These are phyloP conservation scores for Apophysomyces variabilis DNA, from an alignment of 371 early-diverging fungal genomes.

Conservation along the genomic window DNA sequence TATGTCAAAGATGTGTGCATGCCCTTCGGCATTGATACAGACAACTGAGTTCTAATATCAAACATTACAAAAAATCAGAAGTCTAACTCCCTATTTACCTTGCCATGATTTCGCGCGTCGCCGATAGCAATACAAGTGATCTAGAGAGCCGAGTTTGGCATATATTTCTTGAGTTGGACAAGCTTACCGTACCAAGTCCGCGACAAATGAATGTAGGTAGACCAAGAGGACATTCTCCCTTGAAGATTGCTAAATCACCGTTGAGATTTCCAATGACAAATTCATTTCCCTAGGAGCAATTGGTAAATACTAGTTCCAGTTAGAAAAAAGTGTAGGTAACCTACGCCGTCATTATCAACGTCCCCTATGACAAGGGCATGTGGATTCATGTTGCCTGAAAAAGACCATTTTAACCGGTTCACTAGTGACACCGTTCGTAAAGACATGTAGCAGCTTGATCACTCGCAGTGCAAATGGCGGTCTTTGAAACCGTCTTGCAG, in stretches of 20 bases:
- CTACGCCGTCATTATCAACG: constrained; percentile 80
- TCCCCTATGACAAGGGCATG: constrained; percentile 83
- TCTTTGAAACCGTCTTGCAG: too few species aligned
- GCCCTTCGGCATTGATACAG: constrained; percentile 70
- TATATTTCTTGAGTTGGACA: background rate
- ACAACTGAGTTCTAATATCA: constrained; percentile 61
- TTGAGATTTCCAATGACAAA: constrained; percentile 83
- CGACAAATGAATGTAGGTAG: constrained; percentile 61
- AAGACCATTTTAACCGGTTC: constrained; percentile 77
- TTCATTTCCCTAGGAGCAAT: constrained; percentile 68
- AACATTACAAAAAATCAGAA: background rate
- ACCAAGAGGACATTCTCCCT: constrained; percentile 63
- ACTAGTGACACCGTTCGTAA: constrained; percentile 74
- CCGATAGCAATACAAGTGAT: constrained; percentile 62
- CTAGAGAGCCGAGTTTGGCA: background rate
- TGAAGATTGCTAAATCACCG: constrained; percentile 82
- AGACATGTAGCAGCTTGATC: background rate
- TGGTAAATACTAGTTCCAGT: background rate
- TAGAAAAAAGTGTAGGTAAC: background rate
- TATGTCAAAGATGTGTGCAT: constrained; percentile 69
- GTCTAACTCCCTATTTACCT: constrained; percentile 26
- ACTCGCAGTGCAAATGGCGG: background rate
- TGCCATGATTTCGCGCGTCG: constrained; percentile 66
- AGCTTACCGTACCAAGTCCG: constrained; percentile 65
- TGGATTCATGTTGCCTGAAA: constrained; percentile 82